Base-by-base conservation (phyloP, 2,329 filamentous ascomycete genomes). In the Clarireedia hainanense region DNA sequence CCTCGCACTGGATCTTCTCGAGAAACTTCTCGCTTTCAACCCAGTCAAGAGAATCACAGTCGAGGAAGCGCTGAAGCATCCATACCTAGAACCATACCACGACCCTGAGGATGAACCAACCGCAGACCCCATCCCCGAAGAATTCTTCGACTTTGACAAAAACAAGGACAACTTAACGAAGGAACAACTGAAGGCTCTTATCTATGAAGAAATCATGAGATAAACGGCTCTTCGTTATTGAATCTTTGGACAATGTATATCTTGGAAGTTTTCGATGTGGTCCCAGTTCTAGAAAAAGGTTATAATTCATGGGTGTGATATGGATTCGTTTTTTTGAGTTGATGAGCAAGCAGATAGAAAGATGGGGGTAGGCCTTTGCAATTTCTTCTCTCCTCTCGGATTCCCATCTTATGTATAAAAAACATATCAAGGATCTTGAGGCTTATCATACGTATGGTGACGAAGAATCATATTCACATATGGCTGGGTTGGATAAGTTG, bases 131-230 rank as follows among this genome's bases (percentile, higher is more conserved):
- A 99, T 99, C 68, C 94, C 94, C 23, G 92, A 97, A 72, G 92
- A 96, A 72, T 99, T 99, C 79, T 99, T 99, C 72, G 94, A 99
- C 74, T 99, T 99, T 73, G 94, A 99, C 75, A 96, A 96, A 81
- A 95, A 97, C 80, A 99, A 99, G 84, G 94, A 99, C 73, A 94
- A 87, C 68, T 76, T 99, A 69, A 96, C 88, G 78, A 99, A 99
- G 77, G 94, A 99, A 76, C 91, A 99, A 75, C 75, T 99, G 72
- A 97, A 97, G 80, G 81, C 94, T 69, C 79, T 99, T 71, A 99
- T 99, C 74, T 99, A 92, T 75, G 85, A 96, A 72, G 94, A 99
- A 77, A 97, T 97, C 68, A 97, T 70, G 68, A 58, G 68, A 63
- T 70, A 69, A 43, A 54, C 24, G 39, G n/a, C 15, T 10, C 37